Conservation (phyloP, 2,329 filamentous ascomycete genomes). For the Exserohilum turcica region DNA sequence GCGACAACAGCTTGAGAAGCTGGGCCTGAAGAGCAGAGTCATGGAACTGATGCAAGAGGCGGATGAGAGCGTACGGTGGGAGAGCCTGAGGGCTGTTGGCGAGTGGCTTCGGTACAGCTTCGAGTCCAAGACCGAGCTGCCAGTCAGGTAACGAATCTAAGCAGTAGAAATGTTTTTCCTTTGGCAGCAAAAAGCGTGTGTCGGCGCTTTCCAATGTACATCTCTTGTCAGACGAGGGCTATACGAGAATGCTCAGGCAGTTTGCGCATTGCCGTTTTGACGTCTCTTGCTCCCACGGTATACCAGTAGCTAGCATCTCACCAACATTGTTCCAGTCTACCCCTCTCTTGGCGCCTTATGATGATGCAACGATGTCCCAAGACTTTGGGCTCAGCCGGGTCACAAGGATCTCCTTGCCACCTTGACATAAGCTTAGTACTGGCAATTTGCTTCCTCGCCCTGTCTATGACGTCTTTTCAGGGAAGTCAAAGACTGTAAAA, state of each 20-base stretch:
- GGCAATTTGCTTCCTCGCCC: no score
- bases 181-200: slow-evolving; percentile 2
- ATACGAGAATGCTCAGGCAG: slow-evolving; percentile 6
- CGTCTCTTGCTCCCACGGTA: neutral
- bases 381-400: neutral
- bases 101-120: slow-evolving; percentile 74
- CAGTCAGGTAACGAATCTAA: slow-evolving; percentile 30
- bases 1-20: slow-evolving; percentile 76
- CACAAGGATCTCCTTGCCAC: no score
- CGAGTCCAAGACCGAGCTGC: slow-evolving; percentile 43
- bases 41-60: slow-evolving; percentile 93
- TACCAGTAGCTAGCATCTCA: neutral
- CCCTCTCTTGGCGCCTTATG: neutral
- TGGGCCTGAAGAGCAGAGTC: slow-evolving; percentile 82
- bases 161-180: neutral
- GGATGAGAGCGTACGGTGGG: slow-evolving; percentile 89
- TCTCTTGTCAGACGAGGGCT: slow-evolving; percentile 3
- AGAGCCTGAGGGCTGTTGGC: slow-evolving; percentile 83
- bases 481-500: no score
- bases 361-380: neutral
- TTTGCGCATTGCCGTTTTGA: neutral
- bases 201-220: slow-evolving; percentile 6
- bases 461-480: no score
- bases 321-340: neutral
- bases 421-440: no score